These are phyloP conservation scores for Selenicereus undatus DNA, from an alignment of 148 eudicot species.

Conservation along the genomic window DNA sequence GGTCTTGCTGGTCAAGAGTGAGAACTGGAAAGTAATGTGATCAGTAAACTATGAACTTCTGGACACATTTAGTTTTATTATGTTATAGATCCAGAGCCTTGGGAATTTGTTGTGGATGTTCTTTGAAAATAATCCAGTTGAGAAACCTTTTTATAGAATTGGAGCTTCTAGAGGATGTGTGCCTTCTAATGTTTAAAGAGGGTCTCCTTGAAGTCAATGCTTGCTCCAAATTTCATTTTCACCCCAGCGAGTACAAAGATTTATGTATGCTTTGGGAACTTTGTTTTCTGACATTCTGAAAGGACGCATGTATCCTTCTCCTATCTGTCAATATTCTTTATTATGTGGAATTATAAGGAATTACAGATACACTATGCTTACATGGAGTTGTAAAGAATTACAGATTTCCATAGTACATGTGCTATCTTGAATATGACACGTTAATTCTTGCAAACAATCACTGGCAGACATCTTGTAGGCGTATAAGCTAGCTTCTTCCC, in stretches of 20 bases:
- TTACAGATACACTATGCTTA: not conserved
- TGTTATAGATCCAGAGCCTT: not conserved
- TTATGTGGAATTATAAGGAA: too few relatives aligned
- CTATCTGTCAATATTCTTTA: too few relatives aligned
- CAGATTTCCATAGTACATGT: not conserved
- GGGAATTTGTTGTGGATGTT: not conserved
- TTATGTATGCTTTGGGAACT: not conserved
- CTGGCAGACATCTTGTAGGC: not conserved
- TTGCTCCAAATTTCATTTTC: not conserved
- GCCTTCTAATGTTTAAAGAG: too few relatives aligned
- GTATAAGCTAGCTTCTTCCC: not conserved
- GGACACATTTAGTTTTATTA: not conserved
- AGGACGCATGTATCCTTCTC: not conserved
- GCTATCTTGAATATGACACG: not conserved
- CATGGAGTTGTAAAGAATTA: not conserved
- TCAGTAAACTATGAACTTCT: not conserved
- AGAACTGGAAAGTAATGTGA: not conserved
- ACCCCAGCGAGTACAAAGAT: not conserved
- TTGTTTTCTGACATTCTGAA: not conserved
- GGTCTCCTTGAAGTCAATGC: not conserved
- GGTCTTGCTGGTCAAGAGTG: not conserved
- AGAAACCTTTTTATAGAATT: not conserved
- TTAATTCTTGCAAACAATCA: not conserved
- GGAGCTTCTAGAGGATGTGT: too few relatives aligned
- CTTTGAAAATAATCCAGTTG: not conserved